Percentiles rank a stretch among this genome's conserved stretches.
These are phyloP conservation scores for Pleodorina starrii DNA, from an alignment of 139 green algal genomes.

Conservation along the genomic window DNA sequence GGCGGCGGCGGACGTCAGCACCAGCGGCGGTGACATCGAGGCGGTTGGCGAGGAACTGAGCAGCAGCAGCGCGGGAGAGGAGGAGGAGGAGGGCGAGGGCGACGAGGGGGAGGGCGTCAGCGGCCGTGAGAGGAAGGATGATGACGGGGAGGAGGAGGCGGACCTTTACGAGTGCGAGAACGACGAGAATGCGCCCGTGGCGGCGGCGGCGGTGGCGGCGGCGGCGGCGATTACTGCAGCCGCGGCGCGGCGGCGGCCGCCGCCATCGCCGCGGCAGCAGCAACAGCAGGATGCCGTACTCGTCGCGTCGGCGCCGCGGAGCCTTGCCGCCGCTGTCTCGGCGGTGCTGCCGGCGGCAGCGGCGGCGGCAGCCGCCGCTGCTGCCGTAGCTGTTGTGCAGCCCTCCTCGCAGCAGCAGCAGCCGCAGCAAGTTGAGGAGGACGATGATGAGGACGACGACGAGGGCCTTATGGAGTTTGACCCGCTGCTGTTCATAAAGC, in stretches of 20 bases:
- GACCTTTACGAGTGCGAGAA: conserved; percentile 5
- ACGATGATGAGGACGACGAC: conserved; percentile 27
- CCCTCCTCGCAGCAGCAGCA: neutral
- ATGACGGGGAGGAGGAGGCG: too few relatives aligned
- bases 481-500: conserved; percentile 64
- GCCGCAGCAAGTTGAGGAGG: conserved; percentile 31
- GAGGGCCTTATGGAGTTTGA: conserved; percentile 55
- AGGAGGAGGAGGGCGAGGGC: neutral
- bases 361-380: neutral
- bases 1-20: neutral
- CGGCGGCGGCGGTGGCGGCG: neutral
- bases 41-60: conserved; percentile 38
- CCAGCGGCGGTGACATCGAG: neutral
- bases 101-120: neutral
- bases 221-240: neutral
- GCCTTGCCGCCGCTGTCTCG: neutral
- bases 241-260: neutral
- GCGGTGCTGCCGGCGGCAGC: neutral
- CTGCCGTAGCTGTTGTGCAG: neutral
- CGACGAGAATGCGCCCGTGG: conserved; percentile 20
- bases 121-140: too few relatives aligned
- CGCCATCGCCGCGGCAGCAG: neutral
- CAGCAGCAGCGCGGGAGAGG: conserved; percentile 1
- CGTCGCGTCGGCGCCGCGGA: conserved; percentile 28
- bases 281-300: conserved; percentile 15